Base-by-base conservation (phyloP, 1,284 basidiomycete genomes). In the Ustilago trichophora region DNA sequence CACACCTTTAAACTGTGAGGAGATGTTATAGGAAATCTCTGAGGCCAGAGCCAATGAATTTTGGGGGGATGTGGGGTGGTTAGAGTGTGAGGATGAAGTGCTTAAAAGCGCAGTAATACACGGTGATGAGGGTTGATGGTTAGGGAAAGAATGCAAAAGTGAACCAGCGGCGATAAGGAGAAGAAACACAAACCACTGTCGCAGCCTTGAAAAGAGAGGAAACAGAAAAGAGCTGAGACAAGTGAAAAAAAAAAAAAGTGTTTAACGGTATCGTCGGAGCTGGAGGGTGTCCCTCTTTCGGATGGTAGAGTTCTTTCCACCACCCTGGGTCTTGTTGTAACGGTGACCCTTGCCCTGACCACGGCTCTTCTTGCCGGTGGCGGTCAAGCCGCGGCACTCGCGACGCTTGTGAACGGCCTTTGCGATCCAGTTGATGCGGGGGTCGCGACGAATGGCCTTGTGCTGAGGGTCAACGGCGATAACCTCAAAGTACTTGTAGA, bases 401-500 rank as follows among this genome's bases (percentile, higher is more conserved):
- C 96, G 90, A 83, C 90, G 92, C 87, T 98, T 99, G 90, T 98
- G 96, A 53, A 98, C 95, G 22, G 95, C 90, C 84, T 95, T 93
- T 82, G 87, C 86, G 85, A 99, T 98, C 95, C 94, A 98, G 90
- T 92, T 98, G 87, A 99, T 97, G 79, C 93, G 88, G 70, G 95
- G 85, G 83, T 99, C 95, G 70, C 93, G 91, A 84, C 92, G 80
- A 82, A 94, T 91, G 70, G 91, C 92, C 83, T 93, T 93, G 86
- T 93, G 91, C 80, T 83, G 88, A 59, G 92, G 93, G 82, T 99
- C 95, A 59, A 99, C 93, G 75, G 95, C 88, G 83, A 99, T 98
- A 79, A 99, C 93, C 84, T 98, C 95, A 85, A 90, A 98, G 87
- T 96, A 98, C 67, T 97, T 97, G 89, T 97, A 97, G 35, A 98